phyloP scores from a whole-genome alignment of 352 stramenopile species.

The Elongisporangium undulatum region DNA sequence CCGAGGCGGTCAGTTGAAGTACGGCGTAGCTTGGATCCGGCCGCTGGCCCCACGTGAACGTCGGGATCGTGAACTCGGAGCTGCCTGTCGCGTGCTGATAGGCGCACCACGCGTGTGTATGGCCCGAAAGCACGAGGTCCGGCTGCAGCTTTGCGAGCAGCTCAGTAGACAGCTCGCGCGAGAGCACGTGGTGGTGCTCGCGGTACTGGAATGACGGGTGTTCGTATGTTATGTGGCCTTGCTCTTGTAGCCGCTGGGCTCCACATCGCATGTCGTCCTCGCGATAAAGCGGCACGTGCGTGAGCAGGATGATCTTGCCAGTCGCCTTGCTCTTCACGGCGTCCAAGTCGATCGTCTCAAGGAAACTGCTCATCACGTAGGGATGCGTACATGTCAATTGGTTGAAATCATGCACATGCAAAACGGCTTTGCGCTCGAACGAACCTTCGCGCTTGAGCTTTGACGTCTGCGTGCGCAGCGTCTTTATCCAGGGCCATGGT shows the following conservation, averaged over 20 bases:
- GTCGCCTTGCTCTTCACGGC: constrained; percentile 11
- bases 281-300: constrained; percentile 58
- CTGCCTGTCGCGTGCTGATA: constrained; percentile 24
- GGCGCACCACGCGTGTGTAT: constrained; percentile 71
- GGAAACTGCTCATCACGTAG: constrained; percentile 23
- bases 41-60: constrained; percentile 80
- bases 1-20: constrained; percentile 17
- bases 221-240: constrained; percentile 79
- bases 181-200: constrained; percentile 67
- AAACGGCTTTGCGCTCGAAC: neutral
- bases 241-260: constrained; percentile 30
- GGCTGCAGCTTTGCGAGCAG: constrained; percentile 47
- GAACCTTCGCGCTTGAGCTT: constrained; percentile 47
- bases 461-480: constrained; percentile 36
- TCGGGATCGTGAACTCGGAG: constrained; percentile 59
- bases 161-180: constrained; percentile 35
- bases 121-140: constrained; percentile 56
- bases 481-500: constrained; percentile 77
- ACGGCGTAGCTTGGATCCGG: constrained; percentile 73
- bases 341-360: constrained; percentile 33
- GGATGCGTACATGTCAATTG: neutral
- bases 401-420: neutral
- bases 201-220: constrained; percentile 60
- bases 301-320: constrained; percentile 46
- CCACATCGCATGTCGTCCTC: constrained; percentile 56